Evolutionary conservation across 106 monocot species (phyloP).

Genomic region (Triglochin maritima): DNA sequence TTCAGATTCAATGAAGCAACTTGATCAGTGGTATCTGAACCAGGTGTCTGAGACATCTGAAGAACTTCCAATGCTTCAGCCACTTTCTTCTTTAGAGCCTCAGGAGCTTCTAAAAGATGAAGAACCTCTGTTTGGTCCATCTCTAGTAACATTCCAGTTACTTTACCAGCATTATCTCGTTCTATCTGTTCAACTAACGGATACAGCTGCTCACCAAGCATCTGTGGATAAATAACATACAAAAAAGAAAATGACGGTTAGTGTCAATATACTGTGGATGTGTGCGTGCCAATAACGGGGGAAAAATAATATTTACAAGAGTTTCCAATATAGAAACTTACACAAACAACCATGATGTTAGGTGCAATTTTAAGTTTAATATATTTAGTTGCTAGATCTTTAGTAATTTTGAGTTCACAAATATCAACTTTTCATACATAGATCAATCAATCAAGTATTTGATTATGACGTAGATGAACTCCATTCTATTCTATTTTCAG

Average conservation of each 20-base stretch:
- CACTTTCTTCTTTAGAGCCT: conserved; percentile 45
- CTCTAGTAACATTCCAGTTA: conserved; percentile 41
- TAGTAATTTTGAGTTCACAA: too few relatives aligned
- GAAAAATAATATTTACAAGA: too few relatives aligned
- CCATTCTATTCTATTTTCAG: too few relatives aligned
- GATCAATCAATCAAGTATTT: too few relatives aligned
- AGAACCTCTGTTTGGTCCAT: conserved; percentile 62
- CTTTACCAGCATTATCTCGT: conserved; percentile 28
- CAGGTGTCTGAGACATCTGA: conserved; percentile 1
- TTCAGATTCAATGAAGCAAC: conserved; percentile 20
- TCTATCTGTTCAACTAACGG: conserved; percentile 51
- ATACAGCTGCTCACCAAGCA: conserved; percentile 46
- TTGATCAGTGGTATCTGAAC: conserved; percentile 19
- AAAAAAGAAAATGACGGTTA: neutral
- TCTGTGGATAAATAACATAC: conserved; percentile 16
- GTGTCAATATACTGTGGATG: neutral
- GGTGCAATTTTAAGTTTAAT: too few relatives aligned
- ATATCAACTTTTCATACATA: too few relatives aligned
- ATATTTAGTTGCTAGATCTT: too few relatives aligned
- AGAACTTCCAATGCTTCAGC: conserved; percentile 51
- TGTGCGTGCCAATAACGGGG: neutral
- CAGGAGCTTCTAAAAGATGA: conserved; percentile 55
- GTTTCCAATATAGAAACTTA: neutral
- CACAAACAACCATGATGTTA: too few relatives aligned
- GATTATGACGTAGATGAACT: too few relatives aligned